Base-by-base conservation (phyloP, 2,329 filamentous ascomycete species). In the Penicillium sp. region DNA sequence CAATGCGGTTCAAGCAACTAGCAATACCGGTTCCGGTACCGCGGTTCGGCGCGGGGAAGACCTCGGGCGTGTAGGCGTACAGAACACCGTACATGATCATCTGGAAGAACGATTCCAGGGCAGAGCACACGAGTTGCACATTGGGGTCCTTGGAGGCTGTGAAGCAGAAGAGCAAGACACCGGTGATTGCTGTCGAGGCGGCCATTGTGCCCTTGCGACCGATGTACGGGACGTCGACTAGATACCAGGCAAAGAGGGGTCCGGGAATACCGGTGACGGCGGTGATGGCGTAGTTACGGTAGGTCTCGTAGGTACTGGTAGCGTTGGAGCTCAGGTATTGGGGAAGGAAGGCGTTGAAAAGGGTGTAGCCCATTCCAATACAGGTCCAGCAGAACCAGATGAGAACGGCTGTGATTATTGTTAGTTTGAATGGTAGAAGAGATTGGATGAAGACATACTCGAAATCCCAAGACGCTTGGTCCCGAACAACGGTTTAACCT, bases 261-360 rank as follows among this genome's bases (percentile, higher is more conserved):
- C 88, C 88, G 0, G 87, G 88, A 2, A 93, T 81, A 31, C 88
- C 87, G 39, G 84, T 79, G 29, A 88, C 72, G 32, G 85, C 86
- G 13, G 86, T 88, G 65, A 94, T 89, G 65, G 84, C 84, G 65
- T 89, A 91, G 74, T 89, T 88, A 50, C 86, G 83, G 71, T 93
- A 94, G 39, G 68, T 73, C 27, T 69, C 66, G 39, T 66, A 62
- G 14, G 66, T 64, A 10, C 69, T 61, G 16, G 69, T 61, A n/a
- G 51, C 49, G 44, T 56, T 52, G 26, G 51, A 47, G 49, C 49
- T 50, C 4, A 94, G 80, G 62, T 93, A 93, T 57, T 93, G 86
- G 0, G 89, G 89, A n/a, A 95, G 76, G 69, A 94, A 94, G 42
- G 86, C 85, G 67, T 93, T 93, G 77, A 91, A 95, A 1, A 95